Percentiles rank a stretch among this genome's conserved stretches.
Conservation (phyloP, 352 stramenopile species). For the Bremia lactucae region DNA sequence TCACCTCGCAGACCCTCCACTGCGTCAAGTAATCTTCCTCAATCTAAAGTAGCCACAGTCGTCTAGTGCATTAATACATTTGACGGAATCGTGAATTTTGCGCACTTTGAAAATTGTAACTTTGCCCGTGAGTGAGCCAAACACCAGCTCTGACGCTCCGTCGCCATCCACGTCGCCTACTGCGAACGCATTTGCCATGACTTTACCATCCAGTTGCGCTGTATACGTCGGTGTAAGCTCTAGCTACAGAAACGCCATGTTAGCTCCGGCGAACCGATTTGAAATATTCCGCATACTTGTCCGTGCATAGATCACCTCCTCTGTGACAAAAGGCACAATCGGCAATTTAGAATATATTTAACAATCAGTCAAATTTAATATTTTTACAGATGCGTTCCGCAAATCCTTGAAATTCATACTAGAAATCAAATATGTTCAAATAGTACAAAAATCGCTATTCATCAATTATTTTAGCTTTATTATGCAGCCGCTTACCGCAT, state of each 20-base stretch:
- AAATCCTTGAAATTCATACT: too few relatives aligned
- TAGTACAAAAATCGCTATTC: too few relatives aligned
- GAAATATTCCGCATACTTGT: conserved; percentile 11
- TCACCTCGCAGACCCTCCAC: conserved; percentile 44
- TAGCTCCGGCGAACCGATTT: background rate
- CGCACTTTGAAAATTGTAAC: conserved; percentile 64
- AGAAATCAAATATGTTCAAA: too few relatives aligned
- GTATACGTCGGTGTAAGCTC: conserved; percentile 55
- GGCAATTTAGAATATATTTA: too few relatives aligned
- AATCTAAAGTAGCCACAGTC: conserved; percentile 22
- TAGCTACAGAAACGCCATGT: conserved; percentile 24
- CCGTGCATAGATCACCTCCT: too few relatives aligned
- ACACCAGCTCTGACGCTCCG: conserved; percentile 48
- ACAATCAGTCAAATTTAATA: too few relatives aligned
- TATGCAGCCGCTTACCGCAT: too few relatives aligned
- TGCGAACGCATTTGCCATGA: conserved; percentile 58
- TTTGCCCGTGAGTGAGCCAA: conserved; percentile 48
- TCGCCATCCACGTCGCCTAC: conserved; percentile 59
- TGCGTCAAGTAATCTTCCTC: conserved; percentile 36
- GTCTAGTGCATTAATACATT: too few relatives aligned
- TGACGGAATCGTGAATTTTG: too few relatives aligned
- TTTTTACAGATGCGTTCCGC: too few relatives aligned
- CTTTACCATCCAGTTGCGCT: conserved; percentile 49
- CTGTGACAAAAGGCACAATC: too few relatives aligned
- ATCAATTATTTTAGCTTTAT: too few relatives aligned